These are phyloP conservation scores for Penicillium sp. DNA, from an alignment of 2,329 filamentous ascomycete species.

Conservation along the genomic window DNA sequence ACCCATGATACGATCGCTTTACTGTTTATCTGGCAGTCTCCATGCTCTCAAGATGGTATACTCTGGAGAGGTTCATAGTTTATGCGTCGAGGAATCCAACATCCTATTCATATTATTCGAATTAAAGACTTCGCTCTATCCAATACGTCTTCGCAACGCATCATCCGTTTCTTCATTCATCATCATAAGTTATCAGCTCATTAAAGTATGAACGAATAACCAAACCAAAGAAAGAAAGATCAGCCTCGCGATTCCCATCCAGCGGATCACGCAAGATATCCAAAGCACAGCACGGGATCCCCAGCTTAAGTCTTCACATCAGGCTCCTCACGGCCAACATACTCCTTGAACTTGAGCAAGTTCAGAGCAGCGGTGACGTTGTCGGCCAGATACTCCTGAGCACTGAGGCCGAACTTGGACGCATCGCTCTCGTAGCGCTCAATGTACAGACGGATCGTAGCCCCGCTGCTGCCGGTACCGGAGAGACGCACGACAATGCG, in stretches of 20 bases:
- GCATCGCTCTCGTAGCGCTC: slow-evolving; percentile 90
- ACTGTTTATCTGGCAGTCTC: background rate
- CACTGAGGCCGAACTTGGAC: slow-evolving; percentile 76
- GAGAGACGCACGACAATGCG: slow-evolving; percentile 94
- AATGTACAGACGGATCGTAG: slow-evolving; percentile 94
- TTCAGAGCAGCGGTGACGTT: slow-evolving; percentile 84
- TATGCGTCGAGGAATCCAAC: slow-evolving; percentile 6
- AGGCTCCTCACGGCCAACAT: slow-evolving; percentile 86
- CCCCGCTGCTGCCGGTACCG: slow-evolving; percentile 91
- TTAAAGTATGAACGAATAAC: slow-evolving; percentile 14
- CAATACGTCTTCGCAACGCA: slow-evolving; percentile 18
- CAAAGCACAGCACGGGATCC: slow-evolving; percentile 7
- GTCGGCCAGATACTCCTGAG: slow-evolving; percentile 90
- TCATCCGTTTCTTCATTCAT: slow-evolving; percentile 18
- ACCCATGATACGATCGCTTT: background rate
- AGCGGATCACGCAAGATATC: slow-evolving; percentile 25
- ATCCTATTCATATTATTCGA: slow-evolving; percentile 19
- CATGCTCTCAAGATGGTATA: no score
- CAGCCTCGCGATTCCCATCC: slow-evolving; percentile 28
- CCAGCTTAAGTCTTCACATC: slow-evolving; percentile 84
- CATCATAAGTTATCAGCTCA: slow-evolving; percentile 17
- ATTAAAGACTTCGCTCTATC: slow-evolving; percentile 16
- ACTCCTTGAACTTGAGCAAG: slow-evolving; percentile 91
- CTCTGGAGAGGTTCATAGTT: background rate
- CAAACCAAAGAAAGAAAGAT: slow-evolving; percentile 7